Evolutionary conservation across 169 alveolate species (phyloP).

Genomic region (Cryptosporidium xiaoi): DNA sequence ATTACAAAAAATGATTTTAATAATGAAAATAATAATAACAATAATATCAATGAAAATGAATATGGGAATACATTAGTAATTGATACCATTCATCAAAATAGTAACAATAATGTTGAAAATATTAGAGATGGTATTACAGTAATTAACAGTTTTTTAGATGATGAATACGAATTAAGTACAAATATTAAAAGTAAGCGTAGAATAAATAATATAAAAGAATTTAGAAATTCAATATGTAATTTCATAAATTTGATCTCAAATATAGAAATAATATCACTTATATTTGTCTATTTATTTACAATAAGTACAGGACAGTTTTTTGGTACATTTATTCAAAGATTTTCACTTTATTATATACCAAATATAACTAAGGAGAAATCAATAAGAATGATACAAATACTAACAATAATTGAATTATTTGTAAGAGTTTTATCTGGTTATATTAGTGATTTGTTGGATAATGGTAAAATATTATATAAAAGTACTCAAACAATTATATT

Average conservation of each 20-base stretch:
- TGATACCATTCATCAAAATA: neutral
- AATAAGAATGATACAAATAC: constrained; percentile 55
- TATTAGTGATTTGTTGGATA: constrained; percentile 66
- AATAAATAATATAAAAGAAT: neutral
- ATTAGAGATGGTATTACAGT: neutral
- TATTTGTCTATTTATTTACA: constrained; percentile 47
- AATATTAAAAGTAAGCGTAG: neutral
- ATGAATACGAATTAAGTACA: neutral
- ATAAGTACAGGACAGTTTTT: constrained; percentile 63
- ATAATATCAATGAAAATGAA: constrained; percentile 1
- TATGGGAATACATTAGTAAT: neutral
- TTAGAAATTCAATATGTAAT: neutral
- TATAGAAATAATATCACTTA: constrained; percentile 48
- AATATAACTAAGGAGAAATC: constrained; percentile 35
- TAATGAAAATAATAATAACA: neutral
- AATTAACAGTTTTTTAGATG: neutral
- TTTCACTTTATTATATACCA: constrained; percentile 55
- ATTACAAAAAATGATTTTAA: constrained; percentile 4
- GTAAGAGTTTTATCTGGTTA: constrained; percentile 49
- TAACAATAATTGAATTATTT: constrained; percentile 45
- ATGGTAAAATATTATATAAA: constrained; percentile 17
- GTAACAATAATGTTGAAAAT: neutral
- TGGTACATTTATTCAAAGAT: constrained; percentile 65
- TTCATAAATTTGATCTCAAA: constrained; percentile 10
- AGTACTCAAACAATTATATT: constrained; percentile 61